Conservation (phyloP, 768 basidiomycete genomes). For the Mycena rosella region DNA sequence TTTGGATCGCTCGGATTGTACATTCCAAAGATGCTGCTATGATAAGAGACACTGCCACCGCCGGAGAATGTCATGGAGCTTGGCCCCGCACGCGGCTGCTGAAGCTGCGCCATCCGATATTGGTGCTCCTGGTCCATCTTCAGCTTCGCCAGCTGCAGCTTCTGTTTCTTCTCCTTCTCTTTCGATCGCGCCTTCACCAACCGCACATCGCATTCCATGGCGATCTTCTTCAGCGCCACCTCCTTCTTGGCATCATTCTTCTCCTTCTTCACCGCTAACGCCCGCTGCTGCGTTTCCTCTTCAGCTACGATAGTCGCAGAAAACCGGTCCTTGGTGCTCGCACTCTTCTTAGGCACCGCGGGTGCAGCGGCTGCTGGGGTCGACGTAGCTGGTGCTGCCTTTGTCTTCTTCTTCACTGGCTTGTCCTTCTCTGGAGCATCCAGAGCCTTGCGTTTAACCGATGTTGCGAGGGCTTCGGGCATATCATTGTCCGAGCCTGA, state of each 20-base stretch:
- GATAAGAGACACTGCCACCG: too few relatives aligned
- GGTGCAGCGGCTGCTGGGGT: not conserved
- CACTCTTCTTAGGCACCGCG: not conserved
- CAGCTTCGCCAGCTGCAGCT: constrained; percentile 35
- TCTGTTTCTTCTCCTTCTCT: not conserved
- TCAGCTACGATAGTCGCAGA: not conserved
- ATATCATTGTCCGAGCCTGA: not conserved
- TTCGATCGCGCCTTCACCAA: not conserved
- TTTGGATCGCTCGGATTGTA: too few relatives aligned
- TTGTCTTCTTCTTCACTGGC: constrained; percentile 1
- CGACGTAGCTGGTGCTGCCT: not conserved
- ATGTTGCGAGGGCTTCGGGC: not conserved
- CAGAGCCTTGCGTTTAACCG: not conserved
- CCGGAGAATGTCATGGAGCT: not conserved
- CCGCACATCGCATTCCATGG: not conserved
- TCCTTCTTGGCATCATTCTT: constrained; percentile 6
- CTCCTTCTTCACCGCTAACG: constrained; percentile 6
- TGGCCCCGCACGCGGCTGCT: not conserved
- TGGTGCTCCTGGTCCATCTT: constrained; percentile 47
- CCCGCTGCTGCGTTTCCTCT: constrained; percentile 15
- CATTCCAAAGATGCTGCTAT: not conserved
- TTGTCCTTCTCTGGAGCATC: not conserved
- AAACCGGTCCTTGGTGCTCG: constrained; percentile 15
- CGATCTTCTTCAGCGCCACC: not conserved
- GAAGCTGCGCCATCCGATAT: constrained; percentile 13